A percentile compares a stretch with the other conserved stretches of the same genome.
phyloP scores from a whole-genome alignment of 768 basidiomycete genomes.

The Suillus spraguei region DNA sequence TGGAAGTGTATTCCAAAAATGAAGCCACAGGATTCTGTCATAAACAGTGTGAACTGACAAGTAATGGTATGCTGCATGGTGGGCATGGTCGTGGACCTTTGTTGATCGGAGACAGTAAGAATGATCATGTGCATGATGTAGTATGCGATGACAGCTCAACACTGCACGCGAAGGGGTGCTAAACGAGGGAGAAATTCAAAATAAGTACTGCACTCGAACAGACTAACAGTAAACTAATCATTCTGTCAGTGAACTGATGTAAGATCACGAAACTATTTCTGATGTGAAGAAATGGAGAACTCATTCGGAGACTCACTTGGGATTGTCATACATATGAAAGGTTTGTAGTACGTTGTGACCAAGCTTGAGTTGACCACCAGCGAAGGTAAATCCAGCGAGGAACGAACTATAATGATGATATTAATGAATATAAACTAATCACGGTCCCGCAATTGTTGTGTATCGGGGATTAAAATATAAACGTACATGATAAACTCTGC shows the following conservation, averaged over 20 bases:
- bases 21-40: background rate
- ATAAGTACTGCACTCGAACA: background rate
- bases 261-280: constrained; percentile 1
- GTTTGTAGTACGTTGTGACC: background rate
- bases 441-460: too few relatives aligned
- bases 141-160: background rate
- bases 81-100: background rate
- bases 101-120: background rate
- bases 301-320: background rate
- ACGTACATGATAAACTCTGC: too few relatives aligned
- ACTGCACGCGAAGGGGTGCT: background rate
- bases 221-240: background rate
- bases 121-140: too few relatives aligned
- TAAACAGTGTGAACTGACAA: background rate
- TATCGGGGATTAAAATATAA: too few relatives aligned
- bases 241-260: background rate
- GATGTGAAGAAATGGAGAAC: too few relatives aligned
- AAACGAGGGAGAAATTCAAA: background rate
- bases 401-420: background rate
- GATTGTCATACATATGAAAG: background rate
- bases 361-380: background rate
- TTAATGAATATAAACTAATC: background rate
- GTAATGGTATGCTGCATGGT: background rate
- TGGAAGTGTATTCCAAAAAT: background rate
- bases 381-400: background rate